A percentile compares a stretch with the other conserved stretches of the same genome.
These are phyloP conservation scores for Naganishia sp. DNA, from an alignment of 1,284 basidiomycete species.

Conservation along the genomic window DNA sequence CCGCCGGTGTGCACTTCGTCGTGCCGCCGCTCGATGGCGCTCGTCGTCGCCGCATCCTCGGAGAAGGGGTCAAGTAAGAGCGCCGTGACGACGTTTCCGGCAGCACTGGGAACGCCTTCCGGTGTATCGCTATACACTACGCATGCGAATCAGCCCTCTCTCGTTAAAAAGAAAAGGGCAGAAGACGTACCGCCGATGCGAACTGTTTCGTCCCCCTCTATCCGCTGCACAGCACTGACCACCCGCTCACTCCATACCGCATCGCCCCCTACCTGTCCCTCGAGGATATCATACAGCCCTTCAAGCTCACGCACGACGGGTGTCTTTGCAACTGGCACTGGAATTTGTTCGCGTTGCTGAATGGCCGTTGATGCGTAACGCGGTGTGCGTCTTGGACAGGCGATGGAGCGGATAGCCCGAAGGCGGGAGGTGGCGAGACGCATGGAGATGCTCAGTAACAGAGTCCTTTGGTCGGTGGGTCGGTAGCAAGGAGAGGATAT, in stretches of 20 bases:
- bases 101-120: constrained; percentile 32
- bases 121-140: constrained; percentile 46
- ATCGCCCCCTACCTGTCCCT: constrained; percentile 45
- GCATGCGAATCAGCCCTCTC: not conserved
- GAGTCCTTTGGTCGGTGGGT: no score
- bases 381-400: not conserved
- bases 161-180: not conserved
- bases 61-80: constrained; percentile 47
- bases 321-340: not conserved
- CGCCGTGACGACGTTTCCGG: constrained; percentile 46
- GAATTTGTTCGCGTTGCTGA: not conserved
- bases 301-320: not conserved
- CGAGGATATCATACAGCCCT: constrained; percentile 38
- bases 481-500: not conserved
- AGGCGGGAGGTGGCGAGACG: not conserved
- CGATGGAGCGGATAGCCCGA: not conserved
- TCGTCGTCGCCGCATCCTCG: constrained; percentile 37
- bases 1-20: constrained; percentile 31
- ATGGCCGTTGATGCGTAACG: not conserved
- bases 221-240: constrained; percentile 34
- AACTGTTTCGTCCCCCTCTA: constrained; percentile 31
- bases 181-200: constrained; percentile 42
- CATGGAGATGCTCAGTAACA: no score
- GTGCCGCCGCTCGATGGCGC: constrained; percentile 38
- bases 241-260: constrained; percentile 42